Percentiles rank a stretch among this genome's conserved stretches.
phyloP scores from a whole-genome alignment of 768 basidiomycete species.

The Punctularia strigosozonata region DNA sequence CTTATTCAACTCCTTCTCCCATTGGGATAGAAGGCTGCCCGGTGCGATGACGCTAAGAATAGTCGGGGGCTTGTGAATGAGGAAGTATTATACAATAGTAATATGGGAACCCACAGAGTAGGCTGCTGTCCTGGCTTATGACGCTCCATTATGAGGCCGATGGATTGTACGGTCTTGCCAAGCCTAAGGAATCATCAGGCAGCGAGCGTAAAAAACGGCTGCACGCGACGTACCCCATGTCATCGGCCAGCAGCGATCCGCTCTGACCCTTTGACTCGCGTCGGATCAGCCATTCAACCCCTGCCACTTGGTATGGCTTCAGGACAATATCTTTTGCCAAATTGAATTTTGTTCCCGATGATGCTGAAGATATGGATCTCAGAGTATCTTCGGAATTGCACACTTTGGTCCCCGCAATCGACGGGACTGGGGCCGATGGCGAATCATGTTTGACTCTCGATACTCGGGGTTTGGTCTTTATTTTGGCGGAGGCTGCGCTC shows the following conservation, averaged over 20 bases:
- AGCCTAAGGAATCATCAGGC: conserved; percentile 28
- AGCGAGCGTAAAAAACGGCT: not conserved
- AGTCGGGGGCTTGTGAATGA: not conserved
- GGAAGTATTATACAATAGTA: not conserved
- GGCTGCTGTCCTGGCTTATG: conserved; percentile 60
- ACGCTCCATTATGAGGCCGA: conserved; percentile 80
- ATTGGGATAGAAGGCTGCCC: conserved; percentile 79
- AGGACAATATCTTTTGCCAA: no score
- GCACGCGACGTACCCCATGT: conserved; percentile 54
- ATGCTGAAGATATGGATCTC: no score
- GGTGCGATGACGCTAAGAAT: conserved; percentile 70
- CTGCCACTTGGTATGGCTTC: conserved; percentile 81
- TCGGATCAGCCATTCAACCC: conserved; percentile 78
- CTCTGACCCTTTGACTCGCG: conserved; percentile 68
- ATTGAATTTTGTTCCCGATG: no score
- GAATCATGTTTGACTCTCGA: no score
- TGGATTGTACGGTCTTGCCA: conserved; percentile 86
- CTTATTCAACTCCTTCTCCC: conserved; percentile 76
- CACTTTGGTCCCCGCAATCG: no score
- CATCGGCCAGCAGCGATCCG: conserved; percentile 89
- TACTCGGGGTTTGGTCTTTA: no score
- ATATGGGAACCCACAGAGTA: conserved; percentile 44
- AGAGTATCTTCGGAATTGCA: no score
- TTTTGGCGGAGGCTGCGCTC: no score
- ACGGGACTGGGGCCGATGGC: no score